These are phyloP conservation scores for Adansonia rubrostipa DNA, from an alignment of 441 rosid species.

Conservation along the genomic window DNA sequence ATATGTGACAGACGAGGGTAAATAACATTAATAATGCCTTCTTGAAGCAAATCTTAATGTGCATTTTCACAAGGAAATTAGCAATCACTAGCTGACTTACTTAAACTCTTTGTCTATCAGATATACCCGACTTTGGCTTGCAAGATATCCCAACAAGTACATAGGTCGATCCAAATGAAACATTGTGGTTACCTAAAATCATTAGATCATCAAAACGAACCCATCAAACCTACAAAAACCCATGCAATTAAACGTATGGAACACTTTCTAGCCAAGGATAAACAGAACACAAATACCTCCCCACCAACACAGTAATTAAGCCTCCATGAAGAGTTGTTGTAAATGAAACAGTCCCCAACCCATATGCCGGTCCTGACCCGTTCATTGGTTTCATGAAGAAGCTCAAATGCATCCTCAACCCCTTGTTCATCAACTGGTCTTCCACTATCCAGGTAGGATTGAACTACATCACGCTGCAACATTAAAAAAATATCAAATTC, in stretches of 20 bases:
- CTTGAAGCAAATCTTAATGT: conserved; percentile 9
- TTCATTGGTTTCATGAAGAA: conserved; percentile 95
- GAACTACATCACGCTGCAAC: conserved; percentile 81
- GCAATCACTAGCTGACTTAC: conserved; percentile 52
- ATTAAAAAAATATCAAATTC: conserved; percentile 29
- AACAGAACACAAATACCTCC: conserved; percentile 62
- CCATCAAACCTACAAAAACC: conserved; percentile 19
- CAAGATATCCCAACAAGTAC: conserved; percentile 97
- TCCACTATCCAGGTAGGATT: conserved; percentile 85
- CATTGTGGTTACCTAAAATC: conserved; percentile 90
- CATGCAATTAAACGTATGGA: conserved; percentile 5
- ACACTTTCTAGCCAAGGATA: conserved; percentile 21
- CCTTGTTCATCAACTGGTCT: conserved; percentile 93
- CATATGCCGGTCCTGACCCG: conserved; percentile 96
- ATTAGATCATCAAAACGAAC: conserved; percentile 20
- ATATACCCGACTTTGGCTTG: conserved; percentile 93
- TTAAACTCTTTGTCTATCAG: conserved; percentile 98
- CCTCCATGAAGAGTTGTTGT: conserved; percentile 95
- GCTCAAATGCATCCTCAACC: conserved; percentile 98
- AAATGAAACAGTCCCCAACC: conserved; percentile 99
- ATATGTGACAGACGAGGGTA: not conserved
- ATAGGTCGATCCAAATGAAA: conserved; percentile 98
- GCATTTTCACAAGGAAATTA: conserved; percentile 21
- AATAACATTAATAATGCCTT: not conserved
- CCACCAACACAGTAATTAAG: conserved; percentile 99